phyloP scores from a whole-genome alignment of 306 rosid species.

The Rubus idaeus region DNA sequence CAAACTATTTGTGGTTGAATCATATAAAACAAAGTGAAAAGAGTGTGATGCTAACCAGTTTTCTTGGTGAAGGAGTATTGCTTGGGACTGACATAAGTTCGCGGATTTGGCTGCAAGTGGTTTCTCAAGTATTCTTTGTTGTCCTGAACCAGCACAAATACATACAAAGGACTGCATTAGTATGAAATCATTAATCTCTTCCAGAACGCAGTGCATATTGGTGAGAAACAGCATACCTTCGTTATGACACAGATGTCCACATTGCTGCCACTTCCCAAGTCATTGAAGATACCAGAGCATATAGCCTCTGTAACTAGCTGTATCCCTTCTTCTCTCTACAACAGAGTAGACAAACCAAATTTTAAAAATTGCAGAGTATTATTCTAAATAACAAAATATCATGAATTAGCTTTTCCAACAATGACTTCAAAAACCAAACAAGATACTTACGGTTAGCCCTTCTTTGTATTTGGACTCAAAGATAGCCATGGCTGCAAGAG shows the following conservation, averaged over 20 bases:
- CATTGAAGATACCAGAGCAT: constrained; percentile 91
- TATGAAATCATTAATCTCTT: constrained; percentile 22
- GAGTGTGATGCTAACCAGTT: constrained; percentile 54
- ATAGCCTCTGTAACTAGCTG: constrained; percentile 58
- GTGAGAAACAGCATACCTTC: constrained; percentile 56
- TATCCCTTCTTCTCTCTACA: constrained; percentile 8
- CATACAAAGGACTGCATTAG: constrained; percentile 14
- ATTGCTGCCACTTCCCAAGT: constrained; percentile 97
- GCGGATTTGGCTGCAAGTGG: constrained; percentile 79
- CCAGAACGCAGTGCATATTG: constrained; percentile 9
- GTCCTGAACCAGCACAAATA: constrained; percentile 50
- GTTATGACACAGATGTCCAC: constrained; percentile 94
- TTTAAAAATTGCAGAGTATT: neutral
- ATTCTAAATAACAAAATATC: neutral
- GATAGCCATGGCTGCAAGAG: constrained; percentile 61
- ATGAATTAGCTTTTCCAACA: neutral
- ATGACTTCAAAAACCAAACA: constrained; percentile 2
- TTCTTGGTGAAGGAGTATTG: constrained; percentile 71
- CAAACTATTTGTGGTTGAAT: neutral
- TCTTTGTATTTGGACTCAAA: constrained; percentile 73
- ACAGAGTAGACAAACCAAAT: neutral
- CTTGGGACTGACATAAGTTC: constrained; percentile 66
- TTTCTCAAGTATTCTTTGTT: constrained; percentile 83
- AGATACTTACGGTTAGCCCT: constrained; percentile 51
- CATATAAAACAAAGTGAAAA: neutral